phyloP scores from a whole-genome alignment of 257 asterid species.

The Ilex asprella region DNA sequence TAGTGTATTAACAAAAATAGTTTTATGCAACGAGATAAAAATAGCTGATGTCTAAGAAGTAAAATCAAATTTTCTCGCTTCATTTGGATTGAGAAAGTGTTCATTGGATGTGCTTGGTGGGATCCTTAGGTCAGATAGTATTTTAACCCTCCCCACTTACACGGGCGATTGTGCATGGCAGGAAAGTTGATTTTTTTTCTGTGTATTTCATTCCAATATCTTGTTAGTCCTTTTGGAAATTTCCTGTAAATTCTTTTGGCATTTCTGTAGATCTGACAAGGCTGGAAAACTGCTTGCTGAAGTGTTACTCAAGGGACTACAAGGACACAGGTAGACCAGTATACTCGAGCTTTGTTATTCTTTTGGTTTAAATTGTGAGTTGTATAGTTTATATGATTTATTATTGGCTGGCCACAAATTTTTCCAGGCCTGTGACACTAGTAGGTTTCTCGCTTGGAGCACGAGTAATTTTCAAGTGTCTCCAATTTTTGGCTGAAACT shows the following conservation, averaged over 20 bases:
- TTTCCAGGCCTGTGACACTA: conserved; percentile 93
- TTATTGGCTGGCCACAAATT: conserved; percentile 16
- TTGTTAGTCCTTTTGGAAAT: background rate
- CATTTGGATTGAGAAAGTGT: too few relatives aligned
- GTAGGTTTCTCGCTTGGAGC: conserved; percentile 98
- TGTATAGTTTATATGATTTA: background rate
- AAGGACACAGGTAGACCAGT: conserved; percentile 60
- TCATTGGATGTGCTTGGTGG: too few relatives aligned
- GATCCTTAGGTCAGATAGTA: too few relatives aligned
- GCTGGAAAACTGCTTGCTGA: conserved; percentile 92
- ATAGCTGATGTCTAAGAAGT: too few relatives aligned
- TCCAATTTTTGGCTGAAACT: conserved; percentile 64
- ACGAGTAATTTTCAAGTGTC: conserved; percentile 87
- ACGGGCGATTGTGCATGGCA: too few relatives aligned
- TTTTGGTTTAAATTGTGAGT: background rate
- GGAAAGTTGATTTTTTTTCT: too few relatives aligned
- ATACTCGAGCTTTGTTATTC: background rate
- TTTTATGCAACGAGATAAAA: too few relatives aligned
- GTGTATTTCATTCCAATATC: too few relatives aligned
- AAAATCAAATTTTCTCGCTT: too few relatives aligned
- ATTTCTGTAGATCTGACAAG: conserved; percentile 67
- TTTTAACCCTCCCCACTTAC: too few relatives aligned
- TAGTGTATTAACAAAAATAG: too few relatives aligned
- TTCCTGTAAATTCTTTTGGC: conserved; percentile 12
- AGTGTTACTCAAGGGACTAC: conserved; percentile 73